Evolutionary conservation across 768 basidiomycete genomes (phyloP).

Genomic region (Cystoderma amianthinum): DNA sequence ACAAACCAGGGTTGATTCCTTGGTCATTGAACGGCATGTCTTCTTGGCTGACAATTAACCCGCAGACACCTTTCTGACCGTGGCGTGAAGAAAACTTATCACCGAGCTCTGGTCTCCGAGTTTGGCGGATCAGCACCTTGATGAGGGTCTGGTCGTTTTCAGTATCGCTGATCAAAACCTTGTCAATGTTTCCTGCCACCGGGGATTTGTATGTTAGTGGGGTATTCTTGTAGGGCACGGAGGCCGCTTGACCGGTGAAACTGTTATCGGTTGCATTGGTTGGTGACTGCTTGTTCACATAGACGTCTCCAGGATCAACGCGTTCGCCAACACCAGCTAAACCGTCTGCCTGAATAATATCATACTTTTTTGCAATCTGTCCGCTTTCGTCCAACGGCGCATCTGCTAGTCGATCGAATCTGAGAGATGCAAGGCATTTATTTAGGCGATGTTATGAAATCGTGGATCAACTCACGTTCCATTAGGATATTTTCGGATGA

Average conservation of each 20-base stretch:
- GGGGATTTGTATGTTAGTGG: constrained; percentile 94
- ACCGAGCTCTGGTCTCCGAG: constrained; percentile 90
- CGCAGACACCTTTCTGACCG: constrained; percentile 98
- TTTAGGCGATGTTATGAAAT: constrained; percentile 3
- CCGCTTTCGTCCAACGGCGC: constrained; percentile 84
- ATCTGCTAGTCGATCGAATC: constrained; percentile 91
- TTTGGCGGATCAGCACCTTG: constrained; percentile 96
- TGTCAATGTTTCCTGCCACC: constrained; percentile 91
- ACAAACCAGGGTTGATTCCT: constrained; percentile 83
- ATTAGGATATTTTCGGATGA: constrained; percentile 94
- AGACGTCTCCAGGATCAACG: constrained; percentile 88
- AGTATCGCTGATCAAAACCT: constrained; percentile 94
- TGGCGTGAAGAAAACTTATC: constrained; percentile 99
- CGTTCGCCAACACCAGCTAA: constrained; percentile 93
- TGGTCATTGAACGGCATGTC: constrained; percentile 99
- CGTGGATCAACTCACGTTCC: constrained; percentile 67
- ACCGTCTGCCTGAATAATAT: constrained; percentile 88
- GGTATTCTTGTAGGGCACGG: constrained; percentile 85
- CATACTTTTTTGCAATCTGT: constrained; percentile 74
- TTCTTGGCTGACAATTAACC: constrained; percentile 96
- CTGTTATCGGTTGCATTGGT: constrained; percentile 90
- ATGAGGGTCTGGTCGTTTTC: constrained; percentile 95
- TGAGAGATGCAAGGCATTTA: constrained; percentile 18
- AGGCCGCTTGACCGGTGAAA: constrained; percentile 76
- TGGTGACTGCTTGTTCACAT: constrained; percentile 96